A percentile compares a stretch with the other conserved stretches of the same genome.
phyloP scores from a whole-genome alignment of 129 eudicot genomes.

The Oenanthe sinensis region DNA sequence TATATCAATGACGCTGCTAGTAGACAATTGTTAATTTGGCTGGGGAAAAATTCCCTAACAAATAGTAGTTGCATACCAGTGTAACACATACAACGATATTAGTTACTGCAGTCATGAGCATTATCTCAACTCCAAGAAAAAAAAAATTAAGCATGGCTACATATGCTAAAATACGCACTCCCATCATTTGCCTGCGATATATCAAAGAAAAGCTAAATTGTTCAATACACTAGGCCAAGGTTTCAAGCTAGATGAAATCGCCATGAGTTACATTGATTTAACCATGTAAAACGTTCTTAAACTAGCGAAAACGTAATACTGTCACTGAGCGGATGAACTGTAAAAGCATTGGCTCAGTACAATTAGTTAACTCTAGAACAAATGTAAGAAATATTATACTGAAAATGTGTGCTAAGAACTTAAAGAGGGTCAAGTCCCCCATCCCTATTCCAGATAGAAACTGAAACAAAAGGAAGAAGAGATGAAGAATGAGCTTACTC shows the following conservation, averaged over 20 bases:
- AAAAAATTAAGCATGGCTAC: background rate
- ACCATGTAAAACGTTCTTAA: background rate
- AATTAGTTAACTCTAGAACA: background rate
- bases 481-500: slow-evolving; percentile 26
- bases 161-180: background rate
- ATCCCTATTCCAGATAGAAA: background rate
- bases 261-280: background rate
- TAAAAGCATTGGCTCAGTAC: background rate
- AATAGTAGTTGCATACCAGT: background rate
- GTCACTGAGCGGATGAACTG: background rate
- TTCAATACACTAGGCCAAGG: background rate
- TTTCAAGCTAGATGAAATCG: background rate
- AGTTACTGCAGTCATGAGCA: background rate
- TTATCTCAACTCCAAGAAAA: background rate
- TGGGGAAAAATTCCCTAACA: too few relatives aligned
- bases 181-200: background rate
- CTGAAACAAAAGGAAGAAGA: background rate
- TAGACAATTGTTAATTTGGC: too few relatives aligned
- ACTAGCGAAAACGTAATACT: background rate
- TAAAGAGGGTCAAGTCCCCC: background rate
- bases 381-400: background rate
- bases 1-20: too few relatives aligned
- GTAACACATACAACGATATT: too few relatives aligned
- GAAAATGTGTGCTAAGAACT: slow-evolving; percentile 1
- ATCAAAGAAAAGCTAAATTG: background rate